Percentiles rank a stretch among this genome's conserved stretches.
phyloP scores from a whole-genome alignment of 2,329 filamentous ascomycete genomes.

The Lasiodiplodia citricola region DNA sequence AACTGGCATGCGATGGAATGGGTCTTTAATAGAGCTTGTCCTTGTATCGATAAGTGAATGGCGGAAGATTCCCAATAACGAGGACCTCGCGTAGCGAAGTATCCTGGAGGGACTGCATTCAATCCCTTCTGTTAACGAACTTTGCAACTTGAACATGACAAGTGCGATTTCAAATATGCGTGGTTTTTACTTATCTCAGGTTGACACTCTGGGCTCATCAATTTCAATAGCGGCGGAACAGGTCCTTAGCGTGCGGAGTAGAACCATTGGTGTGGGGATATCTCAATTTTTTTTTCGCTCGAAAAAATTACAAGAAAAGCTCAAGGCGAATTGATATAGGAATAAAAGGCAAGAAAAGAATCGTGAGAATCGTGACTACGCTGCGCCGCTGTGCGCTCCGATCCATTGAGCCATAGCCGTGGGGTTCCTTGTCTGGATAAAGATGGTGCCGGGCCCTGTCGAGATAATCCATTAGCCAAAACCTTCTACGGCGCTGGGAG shows the following conservation, averaged over 20 bases:
- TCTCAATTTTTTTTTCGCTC: slow-evolving; percentile 11
- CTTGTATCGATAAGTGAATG: no score
- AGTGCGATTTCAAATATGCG: not conserved
- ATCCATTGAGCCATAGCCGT: slow-evolving; percentile 64
- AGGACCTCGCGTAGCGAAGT: not conserved
- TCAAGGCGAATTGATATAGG: not conserved
- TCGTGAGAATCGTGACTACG: not conserved
- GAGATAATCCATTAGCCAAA: not conserved
- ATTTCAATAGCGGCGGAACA: not conserved
- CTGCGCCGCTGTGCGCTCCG: slow-evolving; percentile 32
- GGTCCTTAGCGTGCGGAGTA: not conserved
- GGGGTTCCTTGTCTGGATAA: slow-evolving; percentile 89
- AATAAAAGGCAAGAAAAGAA: not conserved
- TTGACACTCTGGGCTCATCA: not conserved
- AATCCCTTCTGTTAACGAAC: not conserved
- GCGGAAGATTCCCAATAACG: no score
- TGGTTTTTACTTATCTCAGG: not conserved
- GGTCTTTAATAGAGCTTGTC: not conserved
- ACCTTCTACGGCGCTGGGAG: not conserved
- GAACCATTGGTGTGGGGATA: not conserved
- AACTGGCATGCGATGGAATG: no score
- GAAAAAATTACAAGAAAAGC: not conserved
- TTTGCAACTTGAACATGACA: not conserved
- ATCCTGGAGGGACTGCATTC: not conserved
- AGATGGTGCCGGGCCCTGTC: slow-evolving; percentile 79